Percentiles rank a stretch among this genome's conserved stretches.
Evolutionary conservation across 208 protist genomes (phyloP).

Genomic region (Leishmania guyanensis): DNA sequence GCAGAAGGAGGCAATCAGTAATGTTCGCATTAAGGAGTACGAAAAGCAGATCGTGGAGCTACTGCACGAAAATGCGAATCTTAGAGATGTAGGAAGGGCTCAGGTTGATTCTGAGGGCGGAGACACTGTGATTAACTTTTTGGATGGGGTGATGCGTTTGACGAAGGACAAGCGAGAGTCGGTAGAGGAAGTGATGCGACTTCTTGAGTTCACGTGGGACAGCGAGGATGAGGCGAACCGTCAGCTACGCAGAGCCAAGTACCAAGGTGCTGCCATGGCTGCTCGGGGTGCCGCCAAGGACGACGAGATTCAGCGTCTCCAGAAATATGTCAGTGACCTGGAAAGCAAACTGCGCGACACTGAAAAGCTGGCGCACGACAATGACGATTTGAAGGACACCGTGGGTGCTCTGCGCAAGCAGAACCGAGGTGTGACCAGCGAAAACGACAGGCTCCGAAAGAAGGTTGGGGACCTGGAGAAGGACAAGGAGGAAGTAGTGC

Average conservation of each 20-base stretch:
- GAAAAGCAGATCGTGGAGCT: constrained; percentile 54
- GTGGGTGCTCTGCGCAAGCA: constrained; percentile 29
- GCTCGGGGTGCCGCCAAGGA: constrained; percentile 54
- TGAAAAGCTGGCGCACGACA: constrained; percentile 24
- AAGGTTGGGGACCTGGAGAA: constrained; percentile 42
- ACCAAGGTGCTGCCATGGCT: constrained; percentile 34
- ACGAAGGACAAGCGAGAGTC: constrained; percentile 76
- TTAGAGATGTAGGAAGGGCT: constrained; percentile 13
- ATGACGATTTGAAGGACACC: constrained; percentile 38
- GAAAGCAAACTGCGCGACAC: constrained; percentile 43
- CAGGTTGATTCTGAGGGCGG: not conserved
- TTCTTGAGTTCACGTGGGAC: constrained; percentile 70
- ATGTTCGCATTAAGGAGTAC: constrained; percentile 34
- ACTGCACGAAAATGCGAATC: constrained; percentile 44
- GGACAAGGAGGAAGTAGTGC: constrained; percentile 34
- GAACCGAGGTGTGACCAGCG: constrained; percentile 36
- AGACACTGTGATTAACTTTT: not conserved
- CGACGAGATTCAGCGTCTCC: constrained; percentile 50
- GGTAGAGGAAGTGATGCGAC: constrained; percentile 76
- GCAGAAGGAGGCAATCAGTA: constrained; percentile 37
- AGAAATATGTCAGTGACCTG: constrained; percentile 37
- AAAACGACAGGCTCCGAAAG: constrained; percentile 35
- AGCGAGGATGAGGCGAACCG: constrained; percentile 54
- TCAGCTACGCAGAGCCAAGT: constrained; percentile 23
- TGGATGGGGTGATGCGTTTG: constrained; percentile 37